Evolutionary conservation across 768 basidiomycete species (phyloP).

Genomic region (Hericium coralloides): DNA sequence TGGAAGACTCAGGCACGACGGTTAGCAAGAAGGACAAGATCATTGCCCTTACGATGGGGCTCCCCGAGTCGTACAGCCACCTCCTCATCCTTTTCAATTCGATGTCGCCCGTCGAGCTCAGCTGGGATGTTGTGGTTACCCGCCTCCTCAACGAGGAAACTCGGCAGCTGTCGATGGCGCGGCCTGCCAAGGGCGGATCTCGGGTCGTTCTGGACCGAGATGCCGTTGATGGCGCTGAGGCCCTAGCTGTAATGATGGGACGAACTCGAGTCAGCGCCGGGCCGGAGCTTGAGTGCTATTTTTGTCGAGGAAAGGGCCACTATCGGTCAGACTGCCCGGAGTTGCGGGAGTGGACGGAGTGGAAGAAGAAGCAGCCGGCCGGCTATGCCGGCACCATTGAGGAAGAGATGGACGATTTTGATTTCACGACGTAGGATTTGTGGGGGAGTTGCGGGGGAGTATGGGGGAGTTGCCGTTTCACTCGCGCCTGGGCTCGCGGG

Average conservation of each 20-base stretch:
- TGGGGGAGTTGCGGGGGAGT: no score
- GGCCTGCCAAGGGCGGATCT: not conserved
- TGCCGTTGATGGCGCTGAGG: not conserved
- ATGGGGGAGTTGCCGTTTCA: no score
- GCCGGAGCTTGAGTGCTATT: not conserved
- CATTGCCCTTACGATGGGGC: conserved; percentile 20
- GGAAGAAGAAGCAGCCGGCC: not conserved
- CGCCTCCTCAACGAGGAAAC: conserved; percentile 26
- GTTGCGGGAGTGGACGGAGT: not conserved
- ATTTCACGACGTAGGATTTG: no score
- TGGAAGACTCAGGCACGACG: conserved; percentile 14
- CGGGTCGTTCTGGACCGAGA: not conserved
- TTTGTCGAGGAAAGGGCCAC: not conserved
- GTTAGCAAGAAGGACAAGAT: conserved; percentile 21
- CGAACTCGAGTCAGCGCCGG: not conserved
- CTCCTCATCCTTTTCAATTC: conserved; percentile 24
- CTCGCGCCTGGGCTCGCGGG: no score
- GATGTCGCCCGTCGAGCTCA: conserved; percentile 17
- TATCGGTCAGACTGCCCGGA: not conserved
- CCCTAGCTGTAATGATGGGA: not conserved
- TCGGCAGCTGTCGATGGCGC: conserved; percentile 3
- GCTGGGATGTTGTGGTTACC: conserved; percentile 19
- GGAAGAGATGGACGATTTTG: no score
- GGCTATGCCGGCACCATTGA: no score
- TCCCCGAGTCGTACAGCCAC: conserved; percentile 18